Evolutionary conservation across 176 grass and related monocot genomes (phyloP).

Genomic region (Aegilops longissima): DNA sequence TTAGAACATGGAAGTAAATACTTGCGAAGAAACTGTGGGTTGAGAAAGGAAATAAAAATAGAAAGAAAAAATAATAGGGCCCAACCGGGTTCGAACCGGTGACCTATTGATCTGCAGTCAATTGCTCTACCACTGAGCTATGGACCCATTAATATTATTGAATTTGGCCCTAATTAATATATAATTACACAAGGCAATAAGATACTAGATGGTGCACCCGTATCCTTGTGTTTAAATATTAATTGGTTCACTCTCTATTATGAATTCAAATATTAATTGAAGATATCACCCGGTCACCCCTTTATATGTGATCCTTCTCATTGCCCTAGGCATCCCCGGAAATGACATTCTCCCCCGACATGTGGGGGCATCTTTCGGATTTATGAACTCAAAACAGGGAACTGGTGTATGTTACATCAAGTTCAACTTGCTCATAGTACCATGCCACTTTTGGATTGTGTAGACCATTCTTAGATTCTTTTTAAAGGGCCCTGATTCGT

Average conservation of each 20-base stretch:
- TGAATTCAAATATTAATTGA: background rate
- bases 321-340: too few species aligned
- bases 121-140: constrained; percentile 94
- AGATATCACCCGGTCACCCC: too few species aligned
- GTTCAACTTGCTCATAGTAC: too few species aligned
- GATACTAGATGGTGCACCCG: too few species aligned
- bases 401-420: background rate
- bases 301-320: too few species aligned
- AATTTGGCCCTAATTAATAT: background rate
- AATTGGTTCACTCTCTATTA: too few species aligned
- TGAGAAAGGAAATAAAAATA: too few species aligned
- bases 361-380: background rate
- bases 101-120: constrained; percentile 99
- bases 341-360: too few species aligned
- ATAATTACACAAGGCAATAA: too few species aligned
- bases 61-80: constrained; percentile 27
- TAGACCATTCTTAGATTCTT: background rate
- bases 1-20: background rate
- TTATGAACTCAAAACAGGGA: too few species aligned
- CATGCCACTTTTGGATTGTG: background rate
- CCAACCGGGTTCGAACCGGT: constrained; percentile 97
- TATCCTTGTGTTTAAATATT: too few species aligned
- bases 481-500: background rate
- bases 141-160: constrained; percentile 38
- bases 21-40: too few species aligned